Evolutionary conservation across 208 protist species (phyloP).

Genomic region (Endotrypanum monterogeii): DNA sequence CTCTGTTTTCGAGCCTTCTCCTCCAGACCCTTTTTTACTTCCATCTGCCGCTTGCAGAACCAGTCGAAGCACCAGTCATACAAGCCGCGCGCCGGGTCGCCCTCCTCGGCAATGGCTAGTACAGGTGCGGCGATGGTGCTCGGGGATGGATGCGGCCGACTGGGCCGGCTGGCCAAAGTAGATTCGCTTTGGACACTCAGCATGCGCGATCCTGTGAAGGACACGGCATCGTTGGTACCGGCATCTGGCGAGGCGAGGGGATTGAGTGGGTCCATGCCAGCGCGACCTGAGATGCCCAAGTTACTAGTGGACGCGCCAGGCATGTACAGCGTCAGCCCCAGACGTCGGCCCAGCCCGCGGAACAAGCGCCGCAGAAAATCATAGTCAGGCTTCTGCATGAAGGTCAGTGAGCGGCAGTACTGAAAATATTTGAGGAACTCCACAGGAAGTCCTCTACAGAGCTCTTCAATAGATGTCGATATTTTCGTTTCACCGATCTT

Average conservation of each 20-base stretch:
- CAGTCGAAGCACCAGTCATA: slow-evolving; percentile 91
- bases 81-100: slow-evolving; percentile 31
- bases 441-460: slow-evolving; percentile 66
- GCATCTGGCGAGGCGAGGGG: slow-evolving; percentile 8
- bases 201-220: slow-evolving; percentile 18
- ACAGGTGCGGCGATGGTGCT: slow-evolving; percentile 31
- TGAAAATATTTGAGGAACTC: slow-evolving; percentile 74
- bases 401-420: slow-evolving; percentile 78
- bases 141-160: slow-evolving; percentile 5
- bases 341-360: slow-evolving; percentile 35
- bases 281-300: background rate
- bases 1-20: slow-evolving; percentile 15
- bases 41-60: slow-evolving; percentile 70
- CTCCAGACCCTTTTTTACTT: slow-evolving; percentile 38
- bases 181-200: slow-evolving; percentile 17
- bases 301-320: background rate
- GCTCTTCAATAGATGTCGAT: slow-evolving; percentile 55
- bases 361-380: slow-evolving; percentile 77
- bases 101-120: slow-evolving; percentile 16
- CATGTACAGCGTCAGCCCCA: slow-evolving; percentile 26
- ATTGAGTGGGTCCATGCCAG: slow-evolving; percentile 13
- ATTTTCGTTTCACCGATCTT: slow-evolving; percentile 89
- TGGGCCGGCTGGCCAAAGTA: slow-evolving; percentile 15
- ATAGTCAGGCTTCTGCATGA: slow-evolving; percentile 84
- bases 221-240: background rate